Conservation (phyloP, 169 alveolate genomes). For the Sarcocystis neurona region DNA sequence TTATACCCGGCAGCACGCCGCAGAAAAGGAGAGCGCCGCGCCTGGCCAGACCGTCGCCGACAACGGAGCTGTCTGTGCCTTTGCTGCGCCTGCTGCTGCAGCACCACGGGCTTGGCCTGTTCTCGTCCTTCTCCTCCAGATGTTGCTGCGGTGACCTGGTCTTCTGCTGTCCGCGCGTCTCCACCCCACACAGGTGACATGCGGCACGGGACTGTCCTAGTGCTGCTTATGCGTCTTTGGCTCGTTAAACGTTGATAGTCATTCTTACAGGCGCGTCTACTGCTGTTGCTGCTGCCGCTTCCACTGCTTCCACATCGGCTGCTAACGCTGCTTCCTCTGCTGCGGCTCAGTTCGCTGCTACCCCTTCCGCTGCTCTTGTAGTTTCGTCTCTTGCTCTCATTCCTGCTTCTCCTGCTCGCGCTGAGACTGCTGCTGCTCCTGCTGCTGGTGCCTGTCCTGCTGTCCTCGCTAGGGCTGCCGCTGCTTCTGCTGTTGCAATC, state of each 20-base stretch:
- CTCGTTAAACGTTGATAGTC: no score
- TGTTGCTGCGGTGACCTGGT: no score
- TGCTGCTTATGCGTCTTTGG: no score
- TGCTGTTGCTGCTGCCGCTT: constrained; percentile 12
- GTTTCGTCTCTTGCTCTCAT: not conserved
- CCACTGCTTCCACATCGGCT: no score
- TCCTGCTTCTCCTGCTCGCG: not conserved
- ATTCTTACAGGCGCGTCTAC: constrained; percentile 33
- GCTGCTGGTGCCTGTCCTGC: not conserved
- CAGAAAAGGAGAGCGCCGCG: not conserved
- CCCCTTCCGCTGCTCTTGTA: not conserved
- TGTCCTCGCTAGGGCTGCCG: not conserved
- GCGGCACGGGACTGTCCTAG: no score
- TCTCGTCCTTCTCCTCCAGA: no score
- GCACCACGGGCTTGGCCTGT: no score
- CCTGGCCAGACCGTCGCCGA: constrained; percentile 18
- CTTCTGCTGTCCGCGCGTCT: no score
- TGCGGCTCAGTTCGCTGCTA: no score
- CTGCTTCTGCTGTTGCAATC: not conserved
- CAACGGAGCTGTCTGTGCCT: constrained; percentile 16
- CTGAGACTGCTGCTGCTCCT: not conserved
- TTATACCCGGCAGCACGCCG: not conserved
- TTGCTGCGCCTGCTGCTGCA: constrained; percentile 24
- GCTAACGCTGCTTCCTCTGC: no score
- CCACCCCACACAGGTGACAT: no score